Base-by-base conservation (phyloP, 495 filamentous ascomycete species). In the Penicillium cosmopolitanum region DNA sequence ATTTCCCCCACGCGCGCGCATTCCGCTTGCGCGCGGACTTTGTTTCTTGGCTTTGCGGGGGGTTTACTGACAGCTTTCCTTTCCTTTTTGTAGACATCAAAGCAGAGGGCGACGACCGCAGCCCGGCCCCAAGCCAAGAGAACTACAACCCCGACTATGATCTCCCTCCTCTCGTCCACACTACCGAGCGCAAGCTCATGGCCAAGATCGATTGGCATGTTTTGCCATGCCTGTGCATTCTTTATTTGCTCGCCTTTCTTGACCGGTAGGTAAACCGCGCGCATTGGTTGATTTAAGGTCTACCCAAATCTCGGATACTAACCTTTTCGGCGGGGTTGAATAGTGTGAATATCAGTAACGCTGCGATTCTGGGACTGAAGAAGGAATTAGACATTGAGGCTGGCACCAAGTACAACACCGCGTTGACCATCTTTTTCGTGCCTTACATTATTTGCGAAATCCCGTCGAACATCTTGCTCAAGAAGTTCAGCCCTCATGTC, bases 401-500 rank as follows among this genome's bases (percentile, higher is more conserved):
- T 0, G 78, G 77, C 25, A 80, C 81, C 12, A 82, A 90, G 65
- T 93, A 88, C 73, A 95, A 94, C 74, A 89, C 84, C 13, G 90
- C 89, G 0, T 75, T 96, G 58, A 86, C 85, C 21, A 94, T 96
- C 62, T 96, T 97, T 81, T 98, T 97, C 75, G 86, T 97, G 0
- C 93, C 94, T 0, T 98, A 97, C 69, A 83, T 96, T 61, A 61
- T 94, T 48, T 88, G 88, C 63, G 93, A 86, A 71, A 95, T 98
- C 51, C 95, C 94, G 3, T 92, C 89, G 51, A 98, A 98, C 66
- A 85, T 96, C 53, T 66, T 96, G 16, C 77, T 98, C 25, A 96
- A 96, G 73, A 85, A 84, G 58, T 78, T 96, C 59, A 88, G 84
- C 57, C 93, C 94, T 3, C 85, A 88, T 60, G 77, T 95, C 48